Evolutionary conservation across 257 asterid genomes (phyloP).

Genomic region (Solanum chaucha): DNA sequence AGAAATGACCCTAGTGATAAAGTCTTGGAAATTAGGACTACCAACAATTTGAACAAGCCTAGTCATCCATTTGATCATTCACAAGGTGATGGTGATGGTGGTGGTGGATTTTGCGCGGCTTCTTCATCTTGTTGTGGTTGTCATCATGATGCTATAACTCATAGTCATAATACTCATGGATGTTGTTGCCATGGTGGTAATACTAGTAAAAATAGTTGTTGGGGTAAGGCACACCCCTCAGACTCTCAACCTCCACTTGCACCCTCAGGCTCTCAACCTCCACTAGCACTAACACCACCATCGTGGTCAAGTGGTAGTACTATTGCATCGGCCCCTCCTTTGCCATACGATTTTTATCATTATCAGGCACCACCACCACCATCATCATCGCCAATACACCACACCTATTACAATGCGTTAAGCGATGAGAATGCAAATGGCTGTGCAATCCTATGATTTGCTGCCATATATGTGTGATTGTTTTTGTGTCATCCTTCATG

Average conservation of each 20-base stretch:
- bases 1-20: not conserved
- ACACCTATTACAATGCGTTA: not conserved
- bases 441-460: not conserved
- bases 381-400: not conserved
- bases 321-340: not conserved
- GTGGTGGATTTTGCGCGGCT: not conserved
- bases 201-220: not conserved
- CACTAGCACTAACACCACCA: not conserved
- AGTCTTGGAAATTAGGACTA: not conserved
- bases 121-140: not conserved
- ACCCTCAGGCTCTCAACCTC: not conserved
- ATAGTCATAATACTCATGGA: not conserved
- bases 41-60: not conserved
- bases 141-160: not conserved
- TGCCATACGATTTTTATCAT: not conserved
- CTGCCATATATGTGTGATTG: not conserved
- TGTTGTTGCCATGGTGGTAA: not conserved
- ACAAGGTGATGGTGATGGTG: not conserved
- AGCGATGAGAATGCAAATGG: not conserved
- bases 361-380: not conserved
- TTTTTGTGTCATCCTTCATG: not conserved
- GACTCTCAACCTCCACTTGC: not conserved
- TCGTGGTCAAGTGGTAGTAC: not conserved
- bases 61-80: not conserved
- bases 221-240: not conserved